Evolutionary conservation across 208 protist species (phyloP).

Genomic region (Trypanosoma grayi): DNA sequence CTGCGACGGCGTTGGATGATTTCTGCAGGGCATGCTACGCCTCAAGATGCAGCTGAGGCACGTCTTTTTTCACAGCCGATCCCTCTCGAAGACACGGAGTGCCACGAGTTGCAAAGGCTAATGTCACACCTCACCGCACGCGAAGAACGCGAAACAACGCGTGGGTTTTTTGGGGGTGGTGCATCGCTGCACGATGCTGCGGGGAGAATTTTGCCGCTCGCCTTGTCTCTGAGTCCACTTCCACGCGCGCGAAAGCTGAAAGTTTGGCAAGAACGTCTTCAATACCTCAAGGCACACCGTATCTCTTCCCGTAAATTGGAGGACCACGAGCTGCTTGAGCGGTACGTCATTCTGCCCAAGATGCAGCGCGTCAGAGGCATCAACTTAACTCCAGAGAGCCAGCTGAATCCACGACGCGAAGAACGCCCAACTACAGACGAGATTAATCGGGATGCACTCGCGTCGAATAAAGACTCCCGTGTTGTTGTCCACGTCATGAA

Average conservation of each 20-base stretch:
- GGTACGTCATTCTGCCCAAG: slow-evolving; percentile 60
- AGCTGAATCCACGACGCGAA: slow-evolving; percentile 77
- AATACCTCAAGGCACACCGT: slow-evolving; percentile 34
- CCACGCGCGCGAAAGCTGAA: slow-evolving; percentile 45
- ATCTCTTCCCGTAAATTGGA: slow-evolving; percentile 31
- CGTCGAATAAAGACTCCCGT: slow-evolving; percentile 49
- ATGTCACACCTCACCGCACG: slow-evolving; percentile 23
- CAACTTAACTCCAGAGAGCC: slow-evolving; percentile 48
- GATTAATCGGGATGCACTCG: slow-evolving; percentile 62
- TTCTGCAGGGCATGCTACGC: slow-evolving; percentile 16
- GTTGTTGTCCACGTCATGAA: slow-evolving; percentile 87
- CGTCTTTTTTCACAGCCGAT: slow-evolving; percentile 49
- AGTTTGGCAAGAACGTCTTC: slow-evolving; percentile 72
- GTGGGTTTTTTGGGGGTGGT: slow-evolving; percentile 35
- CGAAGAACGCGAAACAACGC: slow-evolving; percentile 21
- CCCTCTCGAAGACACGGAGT: slow-evolving; percentile 47
- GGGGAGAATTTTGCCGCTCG: slow-evolving; percentile 15
- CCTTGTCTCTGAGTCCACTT: slow-evolving; percentile 54
- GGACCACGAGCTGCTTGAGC: slow-evolving; percentile 62
- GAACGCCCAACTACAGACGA: slow-evolving; percentile 55
- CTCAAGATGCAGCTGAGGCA: slow-evolving; percentile 42
- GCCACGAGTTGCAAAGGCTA: slow-evolving; percentile 25
- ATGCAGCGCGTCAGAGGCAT: slow-evolving; percentile 37
- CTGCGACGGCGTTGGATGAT: slow-evolving; percentile 71
- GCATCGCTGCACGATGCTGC: slow-evolving; percentile 1